Evolutionary conservation across 495 filamentous ascomycete species (phyloP), one percentile per base, ranked within the genome.

Genomic region (Tuber melanosporum): DNA sequence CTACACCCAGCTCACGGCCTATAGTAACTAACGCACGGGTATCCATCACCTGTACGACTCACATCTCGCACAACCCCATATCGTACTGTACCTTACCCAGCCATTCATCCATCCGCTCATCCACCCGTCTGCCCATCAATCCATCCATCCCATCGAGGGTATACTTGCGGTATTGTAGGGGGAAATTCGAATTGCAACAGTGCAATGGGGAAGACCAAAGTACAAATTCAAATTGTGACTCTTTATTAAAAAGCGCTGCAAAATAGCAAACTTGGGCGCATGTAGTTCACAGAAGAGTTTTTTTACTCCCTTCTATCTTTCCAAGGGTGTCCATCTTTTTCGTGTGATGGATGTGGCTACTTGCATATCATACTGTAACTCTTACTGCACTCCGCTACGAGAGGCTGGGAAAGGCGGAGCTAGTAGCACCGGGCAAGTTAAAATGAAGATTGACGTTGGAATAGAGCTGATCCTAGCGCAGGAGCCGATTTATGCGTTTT

Each of bases 401-500:
- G 57, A 19, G 57, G 32, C 57, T 7, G 4, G 14, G 36, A 32
- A 32, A 36, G 26, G 17, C 57, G n/a, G 26, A 36, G 32, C 12
- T 0, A 32, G 26, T 36, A 14, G 14, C 12, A 36, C 26, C 57
- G 1, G 26, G 19, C 57, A 66, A 36, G 57, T 8, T 17, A 36
- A 36, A 36, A 66, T 17, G 26, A 66, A 36, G 78, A 80, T 76
- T 80, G 78, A 80, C 78, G 78, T 80, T 80, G 57, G 77, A 80
- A 80, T 80, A 80, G 76, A 76, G 76, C 76, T 80, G 76, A 80
- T 80, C 73, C 78, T 70, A 43, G 77, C 77, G 72, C 76, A 52
- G 62, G 78, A 77, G 77, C 74, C 77, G 78, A 80, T 80, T 66
- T 80, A 80, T 80, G 77, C 78, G 77, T 80, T 80, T 80, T 70